Evolutionary conservation across 371 early-diverging fungal species (phyloP), one percentile per base, ranked within the genome.

Genomic region (Smittium culicis): DNA sequence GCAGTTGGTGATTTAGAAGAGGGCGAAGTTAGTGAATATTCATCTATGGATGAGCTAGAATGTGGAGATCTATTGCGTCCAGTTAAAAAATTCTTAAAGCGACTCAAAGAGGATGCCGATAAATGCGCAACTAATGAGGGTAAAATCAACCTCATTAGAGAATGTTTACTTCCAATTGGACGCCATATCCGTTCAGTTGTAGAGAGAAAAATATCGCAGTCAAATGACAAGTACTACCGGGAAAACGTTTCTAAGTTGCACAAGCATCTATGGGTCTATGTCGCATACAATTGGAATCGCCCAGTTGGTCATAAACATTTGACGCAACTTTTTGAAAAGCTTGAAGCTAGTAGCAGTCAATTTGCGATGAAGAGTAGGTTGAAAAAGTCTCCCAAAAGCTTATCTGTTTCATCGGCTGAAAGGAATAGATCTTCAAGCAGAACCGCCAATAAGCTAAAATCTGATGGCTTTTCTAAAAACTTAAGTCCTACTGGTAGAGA

Each of bases 261-360:
- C 60, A 73, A 77, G 20, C 79, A 82, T 59, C 69, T 86, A 35
- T 86, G 86, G 86, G 71, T 79, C 60, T 85, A 82, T 71, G 84
- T 85, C 8, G 79, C 78, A 24, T 78, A 79, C 58, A 86, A 80
- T 64, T 88, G 87, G 86, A 85, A 84, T 17, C 76, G 73, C 31
- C 67, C 71, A 17, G 79, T 86, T 8, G 73, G 79, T n/a, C 77
- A 79, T 64, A 68, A 72, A 5, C 78, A 81, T 67, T 66, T 87
- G 16, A 75, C 79, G 64, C 73, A 75, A n/a, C 70, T 86, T 24
- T 87, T 84, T 77, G 80, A 72, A 25, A 80, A 79, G 3, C 70
- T 83, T 31, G 77, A 79, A 64, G 35, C 35, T 11, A 64, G 16
- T 20, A 64, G 35, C 27, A 57, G 57, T 45, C 45, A 20, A 45